Evolutionary conservation across 768 basidiomycete species (phyloP), one percentile per base, ranked within the genome.

Genomic region (Suillus alpinus): DNA sequence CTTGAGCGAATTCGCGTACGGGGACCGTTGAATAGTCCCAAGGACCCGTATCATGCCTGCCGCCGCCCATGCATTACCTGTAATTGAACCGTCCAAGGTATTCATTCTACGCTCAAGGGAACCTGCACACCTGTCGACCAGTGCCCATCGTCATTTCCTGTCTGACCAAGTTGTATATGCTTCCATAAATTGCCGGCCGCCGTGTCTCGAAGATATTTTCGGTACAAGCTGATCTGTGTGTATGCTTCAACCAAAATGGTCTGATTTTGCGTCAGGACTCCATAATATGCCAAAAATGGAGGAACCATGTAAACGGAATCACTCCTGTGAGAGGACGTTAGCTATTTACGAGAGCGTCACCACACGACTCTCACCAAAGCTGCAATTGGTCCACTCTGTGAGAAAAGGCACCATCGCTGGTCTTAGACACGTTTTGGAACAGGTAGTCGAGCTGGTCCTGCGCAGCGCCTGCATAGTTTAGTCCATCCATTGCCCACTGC

Each of bases 61-160:
- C 0, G 92, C 91, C 0, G 90, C 94, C 94, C 94, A 96, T 3
- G 78, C 94, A 59, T 95, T 94, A 0, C 93, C 93, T 89, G 53
- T 31, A 26, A 12, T 10, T 6, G 7, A 59, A 20, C 6, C 47
- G 29, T 49, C 9, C 58, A 16, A 51, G 18, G 4, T 44, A 26
- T 31, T 20, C 58, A 7, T 29, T 36, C 3, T 12, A 16, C 2
- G 26, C 34, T 13, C 31, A 46, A 34, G 9, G 34, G 34, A 14
- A 20, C 8, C 4, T 52, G 71, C 77, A 55, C 51, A 87, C 89
- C 89, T 4, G 92, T 92, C 1, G 89, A 83, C 92, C 91, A 95
- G 67, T 89, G 87, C 0, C 91, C 91, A 4, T 74, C 66, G 65
- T 95, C 92, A 23, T 73, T 80, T 29, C 74, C 77, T 31, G 66